Evolutionary conservation across 2,329 filamentous ascomycete species (phyloP), one percentile per base, ranked within the genome.

Genomic region (Endothia cerciana): DNA sequence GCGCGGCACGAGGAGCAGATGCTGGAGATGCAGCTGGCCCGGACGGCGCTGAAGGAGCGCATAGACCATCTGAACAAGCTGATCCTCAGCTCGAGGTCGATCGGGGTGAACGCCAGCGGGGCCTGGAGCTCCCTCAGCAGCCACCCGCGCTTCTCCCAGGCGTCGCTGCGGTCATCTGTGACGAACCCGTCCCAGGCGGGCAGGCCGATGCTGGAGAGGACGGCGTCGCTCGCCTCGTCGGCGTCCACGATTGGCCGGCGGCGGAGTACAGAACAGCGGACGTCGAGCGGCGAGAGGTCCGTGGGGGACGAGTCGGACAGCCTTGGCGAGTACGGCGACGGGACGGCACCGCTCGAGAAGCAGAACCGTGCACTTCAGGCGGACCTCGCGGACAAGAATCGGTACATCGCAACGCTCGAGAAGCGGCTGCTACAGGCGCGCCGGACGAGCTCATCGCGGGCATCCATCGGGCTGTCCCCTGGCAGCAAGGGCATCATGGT

Each of bases 41-140:
- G 95, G 51, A 99, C 95, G 0, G 95, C 95, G 0, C 81, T 99
- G 63, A 99, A 98, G 77, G 95, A 99, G 81, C 90, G 95, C 38
- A 99, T 99, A 72, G 94, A 97, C 75, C 95, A 99, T 77, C 83
- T 99, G 57, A 99, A 98, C 78, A 89, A 94, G 58, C 83, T 99
- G 60, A 98, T 99, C 70, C 81, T 99, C 67, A 97, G 93, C 76
- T 98, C 94, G 19, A 97, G 97, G 76, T 98, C 94, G 5, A 91
- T 92, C 6, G 95, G 95, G 5, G 95, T 99, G 64, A 99, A 99
- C 77, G 85, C 83, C 40, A 90, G 89, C 70, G 89, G 90, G 28
- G 88, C 89, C 1, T 88, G 89, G 71, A 92, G 89, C 71, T 85
- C 89, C 1, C 80, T 93, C 68, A 85, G 89, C 65, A 83, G 85